Conservation (phyloP, 768 basidiomycete species). For the Naganishia friedmannii region DNA sequence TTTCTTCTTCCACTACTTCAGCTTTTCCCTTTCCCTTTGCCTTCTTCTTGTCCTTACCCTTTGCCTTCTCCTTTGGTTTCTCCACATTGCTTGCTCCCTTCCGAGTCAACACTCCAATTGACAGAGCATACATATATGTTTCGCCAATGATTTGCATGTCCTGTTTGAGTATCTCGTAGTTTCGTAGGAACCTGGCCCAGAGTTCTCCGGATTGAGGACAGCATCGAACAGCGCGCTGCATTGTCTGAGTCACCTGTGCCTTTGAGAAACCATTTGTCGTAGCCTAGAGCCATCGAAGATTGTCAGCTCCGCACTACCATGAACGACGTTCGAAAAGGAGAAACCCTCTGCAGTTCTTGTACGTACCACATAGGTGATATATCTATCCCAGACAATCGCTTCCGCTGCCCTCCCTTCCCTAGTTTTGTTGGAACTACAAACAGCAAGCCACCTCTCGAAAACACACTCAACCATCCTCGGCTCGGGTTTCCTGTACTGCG, state of each 20-base stretch:
- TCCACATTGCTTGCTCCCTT: background rate
- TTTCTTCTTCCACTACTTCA: background rate
- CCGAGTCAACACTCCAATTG: conserved; percentile 35
- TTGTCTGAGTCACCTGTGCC: conserved; percentile 13
- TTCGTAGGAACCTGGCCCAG: conserved; percentile 35
- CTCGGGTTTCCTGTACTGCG: conserved; percentile 20
- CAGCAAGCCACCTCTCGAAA: conserved; percentile 20
- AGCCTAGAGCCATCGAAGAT: background rate
- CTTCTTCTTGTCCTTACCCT: conserved; percentile 22
- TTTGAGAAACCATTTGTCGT: conserved; percentile 25
- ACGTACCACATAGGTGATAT: conserved; percentile 41
- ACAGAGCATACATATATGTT: conserved; percentile 35
- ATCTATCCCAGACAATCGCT: conserved; percentile 41
- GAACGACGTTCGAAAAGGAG: background rate
- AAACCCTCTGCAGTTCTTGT: background rate
- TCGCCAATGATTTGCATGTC: conserved; percentile 24
- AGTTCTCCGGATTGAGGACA: conserved; percentile 41
- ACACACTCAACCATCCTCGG: conserved; percentile 21
- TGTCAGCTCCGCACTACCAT: conserved; percentile 10
- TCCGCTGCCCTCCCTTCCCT: conserved; percentile 40
- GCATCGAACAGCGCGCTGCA: conserved; percentile 35
- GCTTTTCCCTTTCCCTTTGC: conserved; percentile 11
- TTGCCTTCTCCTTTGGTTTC: background rate
- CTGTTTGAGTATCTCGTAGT: conserved; percentile 11
- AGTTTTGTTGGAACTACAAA: conserved; percentile 30